Evolutionary conservation across 495 filamentous ascomycete species (phyloP).

Genomic region (Aspergillus kassunensis): DNA sequence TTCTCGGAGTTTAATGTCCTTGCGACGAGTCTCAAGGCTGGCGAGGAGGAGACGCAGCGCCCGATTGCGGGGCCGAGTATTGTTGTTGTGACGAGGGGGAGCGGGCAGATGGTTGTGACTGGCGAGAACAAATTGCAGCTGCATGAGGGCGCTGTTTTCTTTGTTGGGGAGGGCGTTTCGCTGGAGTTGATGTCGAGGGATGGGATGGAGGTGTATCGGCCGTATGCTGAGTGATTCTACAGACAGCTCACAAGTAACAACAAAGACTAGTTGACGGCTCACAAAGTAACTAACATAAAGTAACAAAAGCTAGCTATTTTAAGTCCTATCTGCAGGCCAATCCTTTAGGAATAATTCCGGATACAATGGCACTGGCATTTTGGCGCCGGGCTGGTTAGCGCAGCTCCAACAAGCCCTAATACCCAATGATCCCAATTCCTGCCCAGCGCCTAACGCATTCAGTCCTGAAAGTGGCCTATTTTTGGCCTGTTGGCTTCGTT

Average conservation of each 20-base stretch:
- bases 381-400: constrained; percentile 1
- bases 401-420: background rate
- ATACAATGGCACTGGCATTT: background rate
- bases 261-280: no score
- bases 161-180: constrained; percentile 58
- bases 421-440: constrained; percentile 9
- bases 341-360: no score
- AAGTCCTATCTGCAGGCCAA: background rate
- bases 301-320: constrained; percentile 3
- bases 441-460: no score
- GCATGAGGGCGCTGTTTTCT: constrained; percentile 62
- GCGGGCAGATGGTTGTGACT: constrained; percentile 50
- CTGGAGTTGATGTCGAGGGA: constrained; percentile 58
- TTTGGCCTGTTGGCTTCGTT: constrained; percentile 10
- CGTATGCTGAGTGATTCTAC: constrained; percentile 48
- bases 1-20: constrained; percentile 72
- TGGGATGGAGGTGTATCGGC: constrained; percentile 53
- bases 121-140: constrained; percentile 43
- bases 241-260: no score
- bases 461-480: constrained; percentile 5
- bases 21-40: constrained; percentile 50
- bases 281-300: no score
- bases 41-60: constrained; percentile 56
- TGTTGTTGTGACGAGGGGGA: constrained; percentile 59
- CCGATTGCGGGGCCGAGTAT: constrained; percentile 60